Base-by-base conservation (phyloP, 352 stramenopile genomes). In the Phytophthora tubulina region DNA sequence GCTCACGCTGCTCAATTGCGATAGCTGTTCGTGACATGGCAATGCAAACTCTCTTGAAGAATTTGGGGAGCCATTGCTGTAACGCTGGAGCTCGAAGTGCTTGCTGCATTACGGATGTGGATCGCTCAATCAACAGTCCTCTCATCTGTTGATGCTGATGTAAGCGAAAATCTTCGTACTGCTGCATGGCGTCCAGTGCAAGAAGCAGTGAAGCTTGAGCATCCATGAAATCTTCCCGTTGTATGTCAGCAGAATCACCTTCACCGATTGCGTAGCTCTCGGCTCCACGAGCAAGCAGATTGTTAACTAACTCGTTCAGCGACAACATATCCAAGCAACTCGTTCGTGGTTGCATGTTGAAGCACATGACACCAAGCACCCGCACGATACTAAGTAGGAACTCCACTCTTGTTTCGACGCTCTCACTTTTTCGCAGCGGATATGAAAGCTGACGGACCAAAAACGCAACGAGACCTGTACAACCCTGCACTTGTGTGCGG, bases 21-120 rank as follows among this genome's bases (percentile, higher is more conserved):
- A 74, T 75, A 21, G 66, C 72, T n/a, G 42, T 56, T 33, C 72
- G 61, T 4, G 72, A 75, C 31, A 81, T 41, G 15, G 73, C 67
- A 30, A 86, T 70, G 14, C 70, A 82, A 35, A 90, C 57, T 8
- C 79, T 69, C 41, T 88, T 87, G 62, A 86, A 71, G 46, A 90
- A 75, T 41, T 83, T 80, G 0, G 72, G 62, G 14, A 85, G 41
- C 78, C 78, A 88, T 11, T 45, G 11, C 1, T 27, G 3, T 35
- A 85, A 75, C 8, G 61, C 52, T 30, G 52, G 52, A 11, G 65
- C 62, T 46, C 49, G 45, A 44, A 78, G 46, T 10, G 80, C 46
- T 49, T 78, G 53, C 21, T 67, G 53, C 35, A 72, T 70, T 8
- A 86, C 46, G 7, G 69, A 66, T 2, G 73, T 63, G 30, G 79